These are phyloP conservation scores for Phytophthora kernoviae DNA, from an alignment of 352 stramenopile species.

Conservation along the genomic window DNA sequence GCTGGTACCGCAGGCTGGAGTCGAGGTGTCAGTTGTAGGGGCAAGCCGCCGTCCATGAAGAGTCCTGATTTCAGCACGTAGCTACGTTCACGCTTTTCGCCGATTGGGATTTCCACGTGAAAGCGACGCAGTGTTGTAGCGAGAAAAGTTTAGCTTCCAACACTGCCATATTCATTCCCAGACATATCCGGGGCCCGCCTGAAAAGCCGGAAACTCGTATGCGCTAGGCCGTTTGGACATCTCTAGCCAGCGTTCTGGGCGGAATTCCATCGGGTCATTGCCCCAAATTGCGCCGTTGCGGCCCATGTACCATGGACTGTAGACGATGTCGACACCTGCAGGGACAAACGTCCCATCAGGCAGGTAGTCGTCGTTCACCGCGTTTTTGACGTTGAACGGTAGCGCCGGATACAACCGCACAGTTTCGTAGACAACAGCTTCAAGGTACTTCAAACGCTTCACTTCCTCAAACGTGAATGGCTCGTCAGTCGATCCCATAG, in stretches of 20 bases:
- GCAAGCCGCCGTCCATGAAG: constrained; percentile 58
- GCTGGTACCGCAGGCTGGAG: background rate
- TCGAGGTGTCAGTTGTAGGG: constrained; percentile 45
- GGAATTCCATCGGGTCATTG: constrained; percentile 52
- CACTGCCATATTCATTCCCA: constrained; percentile 78
- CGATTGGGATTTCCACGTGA: constrained; percentile 45
- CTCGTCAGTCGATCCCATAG: background rate
- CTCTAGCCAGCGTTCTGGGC: constrained; percentile 74
- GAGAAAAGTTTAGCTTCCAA: constrained; percentile 70
- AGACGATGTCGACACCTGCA: constrained; percentile 64
- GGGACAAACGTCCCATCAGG: constrained; percentile 77
- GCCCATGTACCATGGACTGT: constrained; percentile 82
- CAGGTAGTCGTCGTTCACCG: constrained; percentile 62
- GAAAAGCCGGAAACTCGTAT: constrained; percentile 78
- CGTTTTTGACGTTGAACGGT: constrained; percentile 75
- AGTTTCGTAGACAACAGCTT: constrained; percentile 72
- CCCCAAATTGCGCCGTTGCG: constrained; percentile 59
- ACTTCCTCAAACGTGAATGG: constrained; percentile 58
- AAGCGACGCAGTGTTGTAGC: constrained; percentile 53
- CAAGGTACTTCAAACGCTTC: constrained; percentile 68
- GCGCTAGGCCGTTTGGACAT: constrained; percentile 57
- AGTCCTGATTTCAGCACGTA: constrained; percentile 62
- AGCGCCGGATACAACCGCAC: constrained; percentile 80
- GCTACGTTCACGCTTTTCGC: constrained; percentile 43
- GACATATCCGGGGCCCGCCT: constrained; percentile 69